phyloP scores from a whole-genome alignment of 345 rosid genomes.

The Salix purpurea region DNA sequence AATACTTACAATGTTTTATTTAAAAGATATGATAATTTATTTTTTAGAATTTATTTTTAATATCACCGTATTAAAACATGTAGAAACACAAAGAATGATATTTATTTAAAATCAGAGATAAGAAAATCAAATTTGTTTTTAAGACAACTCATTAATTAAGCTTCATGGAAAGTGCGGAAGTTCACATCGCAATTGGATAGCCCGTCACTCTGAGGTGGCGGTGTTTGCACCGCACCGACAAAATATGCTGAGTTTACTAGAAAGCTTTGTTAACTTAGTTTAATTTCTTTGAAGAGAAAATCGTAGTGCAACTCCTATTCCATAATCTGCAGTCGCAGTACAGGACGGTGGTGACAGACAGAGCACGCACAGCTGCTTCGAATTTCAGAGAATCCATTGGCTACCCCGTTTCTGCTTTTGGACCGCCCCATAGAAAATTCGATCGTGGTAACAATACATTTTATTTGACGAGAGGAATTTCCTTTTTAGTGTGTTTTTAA shows the following conservation, averaged over 20 bases:
- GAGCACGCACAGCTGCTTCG: background rate
- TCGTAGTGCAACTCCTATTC: too few species aligned
- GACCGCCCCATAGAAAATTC: background rate
- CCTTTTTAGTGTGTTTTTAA: too few species aligned
- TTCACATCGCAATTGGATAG: conserved; percentile 5
- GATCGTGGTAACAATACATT: background rate
- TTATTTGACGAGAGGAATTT: too few species aligned
- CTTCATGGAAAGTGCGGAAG: background rate
- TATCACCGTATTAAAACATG: too few species aligned
- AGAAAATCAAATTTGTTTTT: too few species aligned
- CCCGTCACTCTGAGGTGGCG: conserved; percentile 16
- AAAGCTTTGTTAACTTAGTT: background rate
- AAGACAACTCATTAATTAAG: background rate
- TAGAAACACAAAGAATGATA: too few species aligned
- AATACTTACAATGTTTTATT: too few species aligned
- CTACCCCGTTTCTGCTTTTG: background rate
- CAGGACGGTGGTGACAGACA: background rate
- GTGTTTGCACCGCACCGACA: conserved; percentile 18
- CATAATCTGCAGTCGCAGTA: too few species aligned
- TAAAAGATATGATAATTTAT: too few species aligned
- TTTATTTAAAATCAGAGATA: too few species aligned
- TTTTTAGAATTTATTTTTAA: too few species aligned
- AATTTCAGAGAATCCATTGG: background rate
- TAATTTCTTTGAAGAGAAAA: background rate
- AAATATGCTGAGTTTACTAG: background rate